Conservation (phyloP, 2,329 filamentous ascomycete species). For the Fusarium compactum region DNA sequence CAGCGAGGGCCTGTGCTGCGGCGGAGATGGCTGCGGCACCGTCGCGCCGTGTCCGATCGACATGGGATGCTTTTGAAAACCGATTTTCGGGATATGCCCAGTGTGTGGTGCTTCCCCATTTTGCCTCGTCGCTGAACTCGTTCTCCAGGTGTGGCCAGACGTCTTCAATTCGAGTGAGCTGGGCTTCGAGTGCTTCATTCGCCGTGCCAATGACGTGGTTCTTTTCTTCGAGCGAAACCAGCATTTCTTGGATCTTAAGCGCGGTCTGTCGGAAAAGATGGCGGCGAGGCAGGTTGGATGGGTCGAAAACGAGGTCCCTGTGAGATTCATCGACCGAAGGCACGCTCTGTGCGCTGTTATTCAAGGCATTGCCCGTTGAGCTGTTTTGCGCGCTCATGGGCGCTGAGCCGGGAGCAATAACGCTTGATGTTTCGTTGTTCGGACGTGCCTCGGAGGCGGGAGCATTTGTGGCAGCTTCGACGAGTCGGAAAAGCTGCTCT, state of each 20-base stretch:
- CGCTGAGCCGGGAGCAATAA: constrained; percentile 57
- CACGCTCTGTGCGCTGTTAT: constrained; percentile 53
- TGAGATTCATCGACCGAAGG: constrained; percentile 59
- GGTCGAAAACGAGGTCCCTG: constrained; percentile 62
- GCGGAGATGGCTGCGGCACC: constrained; percentile 82
- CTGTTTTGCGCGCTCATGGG: constrained; percentile 65
- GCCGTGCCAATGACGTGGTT: constrained; percentile 96
- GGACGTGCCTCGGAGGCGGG: constrained; percentile 61
- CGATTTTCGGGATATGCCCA: constrained; percentile 96
- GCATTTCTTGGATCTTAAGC: constrained; percentile 82
- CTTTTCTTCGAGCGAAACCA: constrained; percentile 95
- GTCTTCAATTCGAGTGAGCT: constrained; percentile 85
- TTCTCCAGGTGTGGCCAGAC: constrained; percentile 87
- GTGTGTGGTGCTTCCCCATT: constrained; percentile 89
- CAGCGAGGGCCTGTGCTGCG: constrained; percentile 80
- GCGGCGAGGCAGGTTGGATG: constrained; percentile 73
- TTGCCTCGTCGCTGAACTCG: constrained; percentile 94
- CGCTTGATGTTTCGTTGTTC: constrained; percentile 59
- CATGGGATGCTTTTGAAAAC: constrained; percentile 70
- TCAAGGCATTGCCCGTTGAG: constrained; percentile 56
- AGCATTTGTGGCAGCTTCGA: constrained; percentile 71
- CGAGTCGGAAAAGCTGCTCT: constrained; percentile 81
- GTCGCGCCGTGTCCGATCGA: constrained; percentile 82
- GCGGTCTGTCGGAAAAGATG: constrained; percentile 83
- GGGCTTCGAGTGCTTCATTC: constrained; percentile 87